Evolutionary conservation across 352 stramenopile species (phyloP).

Genomic region (Globisporangium cederbergense): DNA sequence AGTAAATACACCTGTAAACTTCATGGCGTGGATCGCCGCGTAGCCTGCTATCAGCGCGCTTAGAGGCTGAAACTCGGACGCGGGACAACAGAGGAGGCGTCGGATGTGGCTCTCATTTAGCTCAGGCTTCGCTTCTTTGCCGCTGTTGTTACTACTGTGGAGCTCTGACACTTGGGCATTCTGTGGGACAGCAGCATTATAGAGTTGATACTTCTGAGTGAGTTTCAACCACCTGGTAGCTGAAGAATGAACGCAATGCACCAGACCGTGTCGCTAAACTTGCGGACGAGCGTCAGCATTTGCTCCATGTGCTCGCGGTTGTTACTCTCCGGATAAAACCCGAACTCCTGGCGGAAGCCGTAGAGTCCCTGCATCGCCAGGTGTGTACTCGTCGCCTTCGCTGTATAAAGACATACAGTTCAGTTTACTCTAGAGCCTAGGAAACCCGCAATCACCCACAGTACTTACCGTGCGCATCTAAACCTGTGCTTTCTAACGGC

Average conservation of each 20-base stretch:
- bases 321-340: slow-evolving; percentile 23
- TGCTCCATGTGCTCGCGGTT: slow-evolving; percentile 20
- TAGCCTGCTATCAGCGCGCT: slow-evolving; percentile 32
- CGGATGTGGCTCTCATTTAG: slow-evolving; percentile 16
- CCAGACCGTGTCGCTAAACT: slow-evolving; percentile 18
- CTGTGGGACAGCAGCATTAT: not conserved
- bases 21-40: slow-evolving; percentile 28
- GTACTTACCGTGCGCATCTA: not conserved
- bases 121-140: not conserved
- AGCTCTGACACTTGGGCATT: slow-evolving; percentile 5
- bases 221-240: not conserved
- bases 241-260: not conserved
- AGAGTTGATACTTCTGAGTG: not conserved
- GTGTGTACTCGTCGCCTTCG: slow-evolving; percentile 9
- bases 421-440: not conserved
- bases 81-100: slow-evolving; percentile 23
- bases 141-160: not conserved
- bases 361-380: slow-evolving; percentile 28
- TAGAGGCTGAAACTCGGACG: slow-evolving; percentile 32
- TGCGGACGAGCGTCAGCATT: slow-evolving; percentile 11
- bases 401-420: not conserved
- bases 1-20: slow-evolving; percentile 23
- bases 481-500: not conserved
- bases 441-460: not conserved
- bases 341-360: slow-evolving; percentile 21